Percentiles rank a stretch among this genome's conserved stretches.
phyloP scores from a whole-genome alignment of 2,329 filamentous ascomycete species.

The Phoma sp. region DNA sequence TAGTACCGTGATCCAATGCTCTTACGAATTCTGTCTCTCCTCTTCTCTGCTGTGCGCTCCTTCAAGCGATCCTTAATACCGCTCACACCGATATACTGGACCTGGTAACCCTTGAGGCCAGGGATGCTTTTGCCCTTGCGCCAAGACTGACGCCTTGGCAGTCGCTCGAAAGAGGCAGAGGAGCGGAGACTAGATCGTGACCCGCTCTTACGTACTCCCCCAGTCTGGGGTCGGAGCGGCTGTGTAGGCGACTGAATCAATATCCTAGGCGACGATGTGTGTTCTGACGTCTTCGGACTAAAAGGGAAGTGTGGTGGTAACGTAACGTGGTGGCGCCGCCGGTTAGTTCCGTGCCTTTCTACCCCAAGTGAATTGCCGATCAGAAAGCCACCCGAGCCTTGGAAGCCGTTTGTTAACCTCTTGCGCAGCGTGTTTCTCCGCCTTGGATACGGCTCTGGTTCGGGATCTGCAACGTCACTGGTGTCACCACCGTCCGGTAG shows the following conservation, averaged over 20 bases:
- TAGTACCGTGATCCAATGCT: constrained; percentile 60
- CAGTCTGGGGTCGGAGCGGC: constrained; percentile 22
- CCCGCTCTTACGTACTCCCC: constrained; percentile 34
- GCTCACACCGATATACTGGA: constrained; percentile 60
- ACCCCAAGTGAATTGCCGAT: constrained; percentile 65
- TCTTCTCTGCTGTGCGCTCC: constrained; percentile 58
- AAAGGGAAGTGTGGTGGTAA: constrained; percentile 31
- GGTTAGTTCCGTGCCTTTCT: constrained; percentile 53
- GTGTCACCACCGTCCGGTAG: constrained; percentile 58
- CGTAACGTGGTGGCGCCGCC: constrained; percentile 37
- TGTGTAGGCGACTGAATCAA: constrained; percentile 37
- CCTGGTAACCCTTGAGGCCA: constrained; percentile 54
- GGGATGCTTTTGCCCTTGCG: constrained; percentile 47
- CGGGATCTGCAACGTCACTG: constrained; percentile 46
- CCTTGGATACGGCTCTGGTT: constrained; percentile 22
- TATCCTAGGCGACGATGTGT: constrained; percentile 31
- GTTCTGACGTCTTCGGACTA: constrained; percentile 18
- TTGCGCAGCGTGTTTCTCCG: constrained; percentile 34
- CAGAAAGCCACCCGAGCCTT: constrained; percentile 54
- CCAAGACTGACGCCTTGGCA: constrained; percentile 32
- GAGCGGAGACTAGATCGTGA: constrained; percentile 28
- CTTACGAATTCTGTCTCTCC: constrained; percentile 61
- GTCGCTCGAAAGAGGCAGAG: constrained; percentile 23
- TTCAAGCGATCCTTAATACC: constrained; percentile 58
- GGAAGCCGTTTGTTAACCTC: constrained; percentile 49